A percentile compares a stretch with the other conserved stretches of the same genome.
These are phyloP conservation scores for Sclerotinia sclerotiorum DNA, from an alignment of 2,329 filamentous ascomycete species.

Conservation along the genomic window DNA sequence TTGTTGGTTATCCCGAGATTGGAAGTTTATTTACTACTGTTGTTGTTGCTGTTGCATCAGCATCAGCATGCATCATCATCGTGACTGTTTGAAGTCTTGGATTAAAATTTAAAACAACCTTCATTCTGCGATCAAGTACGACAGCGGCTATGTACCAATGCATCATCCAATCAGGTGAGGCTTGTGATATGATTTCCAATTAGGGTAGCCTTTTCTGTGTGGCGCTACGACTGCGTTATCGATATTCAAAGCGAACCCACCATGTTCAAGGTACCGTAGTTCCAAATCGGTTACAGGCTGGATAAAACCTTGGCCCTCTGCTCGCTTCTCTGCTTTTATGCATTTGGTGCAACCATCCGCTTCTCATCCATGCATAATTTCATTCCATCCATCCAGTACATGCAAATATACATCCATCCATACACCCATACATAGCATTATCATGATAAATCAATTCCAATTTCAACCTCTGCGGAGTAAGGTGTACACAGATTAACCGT, in stretches of 20 bases:
- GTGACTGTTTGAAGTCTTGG: background rate
- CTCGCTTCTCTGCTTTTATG: background rate
- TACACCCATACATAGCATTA: background rate
- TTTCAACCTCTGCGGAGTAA: background rate
- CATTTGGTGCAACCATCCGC: background rate
- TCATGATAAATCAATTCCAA: constrained; percentile 1
- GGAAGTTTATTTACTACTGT: background rate
- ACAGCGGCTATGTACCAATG: constrained; percentile 8
- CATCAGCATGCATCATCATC: background rate
- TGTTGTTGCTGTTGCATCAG: background rate
- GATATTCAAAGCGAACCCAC: background rate
- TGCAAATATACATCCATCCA: no score
- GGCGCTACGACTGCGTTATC: constrained; percentile 18
- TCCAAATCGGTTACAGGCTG: background rate
- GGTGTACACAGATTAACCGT: background rate
- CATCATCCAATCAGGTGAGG: background rate
- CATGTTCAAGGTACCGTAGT: background rate
- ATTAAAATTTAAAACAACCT: background rate
- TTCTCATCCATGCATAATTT: constrained; percentile 2
- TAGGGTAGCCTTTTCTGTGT: background rate
- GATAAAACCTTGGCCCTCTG: background rate
- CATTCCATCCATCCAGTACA: background rate
- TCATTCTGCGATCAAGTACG: background rate
- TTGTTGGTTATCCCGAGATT: background rate
- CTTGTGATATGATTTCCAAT: constrained; percentile 8